A percentile compares a stretch with the other conserved stretches of the same genome.
These are phyloP conservation scores for Tolypocladium tundrense DNA, from an alignment of 2,329 filamentous ascomycete species.

Conservation along the genomic window DNA sequence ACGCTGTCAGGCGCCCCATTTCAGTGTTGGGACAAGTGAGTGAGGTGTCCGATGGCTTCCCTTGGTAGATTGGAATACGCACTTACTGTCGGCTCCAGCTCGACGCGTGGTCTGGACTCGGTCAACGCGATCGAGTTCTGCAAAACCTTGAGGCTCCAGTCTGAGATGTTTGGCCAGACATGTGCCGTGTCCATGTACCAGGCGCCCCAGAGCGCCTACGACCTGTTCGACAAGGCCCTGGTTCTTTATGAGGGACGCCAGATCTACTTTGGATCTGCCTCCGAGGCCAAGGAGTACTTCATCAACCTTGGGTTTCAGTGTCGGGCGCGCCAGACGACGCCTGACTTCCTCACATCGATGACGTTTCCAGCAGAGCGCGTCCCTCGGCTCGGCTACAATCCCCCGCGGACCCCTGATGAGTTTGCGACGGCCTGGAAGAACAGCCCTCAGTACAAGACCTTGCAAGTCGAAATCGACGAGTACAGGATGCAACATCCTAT, in stretches of 20 bases:
- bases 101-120: neutral
- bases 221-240: constrained; percentile 50
- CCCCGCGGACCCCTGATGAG: constrained; percentile 25
- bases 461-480: constrained; percentile 17
- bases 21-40: neutral
- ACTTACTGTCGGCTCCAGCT: neutral
- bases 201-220: constrained; percentile 14
- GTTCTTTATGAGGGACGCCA: constrained; percentile 58
- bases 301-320: constrained; percentile 43
- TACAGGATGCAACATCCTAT: constrained; percentile 9
- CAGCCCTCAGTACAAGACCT: constrained; percentile 10
- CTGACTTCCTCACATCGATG: constrained; percentile 51
- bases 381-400: constrained; percentile 21
- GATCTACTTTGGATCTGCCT: constrained; percentile 52
- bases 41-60: neutral
- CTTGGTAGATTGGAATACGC: neutral
- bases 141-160: neutral
- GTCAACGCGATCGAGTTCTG: neutral
- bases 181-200: neutral
- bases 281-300: constrained; percentile 51
- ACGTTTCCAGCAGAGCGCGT: constrained; percentile 25
- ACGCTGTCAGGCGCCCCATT: neutral
- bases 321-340: constrained; percentile 47
- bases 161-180: neutral
- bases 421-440: constrained; percentile 25